Evolutionary conservation across 768 basidiomycete genomes (phyloP).

Genomic region (Lentinus brumalis): DNA sequence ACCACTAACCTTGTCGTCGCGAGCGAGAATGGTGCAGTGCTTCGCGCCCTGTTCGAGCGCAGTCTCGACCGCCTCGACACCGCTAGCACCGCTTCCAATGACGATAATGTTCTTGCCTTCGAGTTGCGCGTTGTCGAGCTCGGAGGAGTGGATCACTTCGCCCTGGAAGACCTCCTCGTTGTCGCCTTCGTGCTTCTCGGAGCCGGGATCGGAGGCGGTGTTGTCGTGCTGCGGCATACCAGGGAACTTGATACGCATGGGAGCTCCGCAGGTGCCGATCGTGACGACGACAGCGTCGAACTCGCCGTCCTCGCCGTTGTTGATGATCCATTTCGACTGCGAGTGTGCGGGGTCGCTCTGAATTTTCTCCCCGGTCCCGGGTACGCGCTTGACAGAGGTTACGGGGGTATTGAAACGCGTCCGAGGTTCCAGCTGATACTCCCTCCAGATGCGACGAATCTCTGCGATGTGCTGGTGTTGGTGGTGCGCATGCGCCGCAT

Average conservation of each 20-base stretch:
- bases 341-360: slow-evolving; percentile 7
- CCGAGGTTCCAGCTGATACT: slow-evolving; percentile 48
- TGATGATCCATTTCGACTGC: slow-evolving; percentile 44
- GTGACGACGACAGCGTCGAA: slow-evolving; percentile 56
- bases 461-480: slow-evolving; percentile 7
- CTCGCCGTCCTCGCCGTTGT: slow-evolving; percentile 45
- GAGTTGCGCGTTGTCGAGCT: slow-evolving; percentile 42
- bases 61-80: slow-evolving; percentile 48
- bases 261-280: slow-evolving; percentile 51
- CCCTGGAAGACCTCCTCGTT: slow-evolving; percentile 36
- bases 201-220: neutral
- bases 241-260: slow-evolving; percentile 44
- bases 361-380: slow-evolving; percentile 20
- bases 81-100: slow-evolving; percentile 56
- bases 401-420: slow-evolving; percentile 49
- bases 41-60: slow-evolving; percentile 37
- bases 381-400: slow-evolving; percentile 36
- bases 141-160: slow-evolving; percentile 48
- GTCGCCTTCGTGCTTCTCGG: slow-evolving; percentile 18
- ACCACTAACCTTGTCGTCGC: slow-evolving; percentile 38
- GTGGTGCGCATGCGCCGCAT: neutral
- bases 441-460: slow-evolving; percentile 41
- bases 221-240: slow-evolving; percentile 41
- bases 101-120: slow-evolving; percentile 47
- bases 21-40: slow-evolving; percentile 39